Base-by-base conservation (phyloP, 1,284 basidiomycete genomes). In the Ganoderma sinense region DNA sequence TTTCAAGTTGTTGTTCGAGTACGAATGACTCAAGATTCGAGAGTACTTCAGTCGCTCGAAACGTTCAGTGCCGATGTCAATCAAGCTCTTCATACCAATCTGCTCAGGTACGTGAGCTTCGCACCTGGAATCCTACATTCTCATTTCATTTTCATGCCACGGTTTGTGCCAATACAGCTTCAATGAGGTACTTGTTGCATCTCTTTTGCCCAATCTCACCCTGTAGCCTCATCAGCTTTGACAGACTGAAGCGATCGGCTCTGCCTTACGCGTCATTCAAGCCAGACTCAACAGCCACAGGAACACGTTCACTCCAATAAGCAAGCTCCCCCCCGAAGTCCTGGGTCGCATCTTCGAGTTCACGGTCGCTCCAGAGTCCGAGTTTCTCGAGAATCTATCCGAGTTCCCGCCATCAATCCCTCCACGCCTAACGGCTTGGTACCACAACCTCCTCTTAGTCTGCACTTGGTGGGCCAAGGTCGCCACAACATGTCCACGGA, bases 321-420 rank as follows among this genome's bases (percentile, higher is more conserved):
- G 55, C 13, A 33, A 64, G 20, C 31, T 51, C 8, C 62, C 62
- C n/a, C 5, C 33, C 43, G 62, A 64, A 39, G 36, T 55, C 18
- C 62, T 64, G 0, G 45, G 33, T 14, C 62, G 31, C 2, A 55
- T 64, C 20, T 64, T 64, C 31, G 20, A 40, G 31, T 64, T 64
- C 23, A 36, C 40, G 13, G 20, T 53, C 16, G 62, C 48, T 33
- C 62, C 62, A 8, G 31, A 11, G 13, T 7, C 33, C 8, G 29
- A 36, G 23, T 26, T 62, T 16, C 11, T 48, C 2, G 16, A n/a
- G 5, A 14, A 53, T 29, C 23, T 23, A 13, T 26, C 6, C 23
- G 8, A 26, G 4, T 7, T 11, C 23, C 48, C 23, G 23, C 23
- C 48, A 13, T 53, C 48, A 13, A 23, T 4, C 26, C 48, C 48